phyloP scores from a whole-genome alignment of 176 grass and related monocot genomes.

The Musa troglodytarum region DNA sequence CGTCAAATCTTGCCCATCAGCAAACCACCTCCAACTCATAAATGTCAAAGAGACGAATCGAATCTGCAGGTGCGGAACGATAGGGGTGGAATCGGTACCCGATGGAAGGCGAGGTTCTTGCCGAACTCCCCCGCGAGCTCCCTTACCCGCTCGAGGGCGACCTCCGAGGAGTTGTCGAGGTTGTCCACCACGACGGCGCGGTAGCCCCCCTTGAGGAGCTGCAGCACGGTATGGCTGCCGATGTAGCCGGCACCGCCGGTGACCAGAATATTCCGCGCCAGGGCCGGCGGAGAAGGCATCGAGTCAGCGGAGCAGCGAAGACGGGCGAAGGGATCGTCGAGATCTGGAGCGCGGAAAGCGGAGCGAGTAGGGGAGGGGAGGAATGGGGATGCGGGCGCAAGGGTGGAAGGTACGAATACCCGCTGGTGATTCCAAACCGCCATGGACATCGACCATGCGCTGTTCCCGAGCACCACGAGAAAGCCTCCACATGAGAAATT shows the following conservation, averaged over 20 bases:
- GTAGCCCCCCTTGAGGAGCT: slow-evolving; percentile 67
- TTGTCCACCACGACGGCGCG: slow-evolving; percentile 67
- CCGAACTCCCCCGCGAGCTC: slow-evolving; percentile 53
- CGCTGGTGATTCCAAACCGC: background rate
- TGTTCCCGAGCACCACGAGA: background rate
- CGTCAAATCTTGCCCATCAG: background rate
- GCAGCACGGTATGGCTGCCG: slow-evolving; percentile 95
- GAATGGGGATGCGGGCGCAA: background rate
- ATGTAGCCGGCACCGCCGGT: slow-evolving; percentile 98
- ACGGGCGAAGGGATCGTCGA: background rate
- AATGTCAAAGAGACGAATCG: background rate
- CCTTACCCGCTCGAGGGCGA: slow-evolving; percentile 45
- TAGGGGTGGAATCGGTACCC: slow-evolving; percentile 21
- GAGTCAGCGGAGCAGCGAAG: background rate
- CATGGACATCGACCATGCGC: background rate
- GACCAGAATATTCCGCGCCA: slow-evolving; percentile 53
- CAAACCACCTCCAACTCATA: background rate
- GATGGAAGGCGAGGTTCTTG: slow-evolving; percentile 60
- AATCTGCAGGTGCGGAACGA: no score
- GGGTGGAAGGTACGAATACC: background rate
- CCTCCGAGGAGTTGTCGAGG: slow-evolving; percentile 85
- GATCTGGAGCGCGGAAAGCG: background rate
- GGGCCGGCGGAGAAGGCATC: slow-evolving; percentile 1
- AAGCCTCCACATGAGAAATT: no score
- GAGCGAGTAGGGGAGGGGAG: background rate